A percentile compares a stretch with the other conserved stretches of the same genome.
These are phyloP conservation scores for Punica granatum DNA, from an alignment of 345 rosid genomes.

Conservation along the genomic window DNA sequence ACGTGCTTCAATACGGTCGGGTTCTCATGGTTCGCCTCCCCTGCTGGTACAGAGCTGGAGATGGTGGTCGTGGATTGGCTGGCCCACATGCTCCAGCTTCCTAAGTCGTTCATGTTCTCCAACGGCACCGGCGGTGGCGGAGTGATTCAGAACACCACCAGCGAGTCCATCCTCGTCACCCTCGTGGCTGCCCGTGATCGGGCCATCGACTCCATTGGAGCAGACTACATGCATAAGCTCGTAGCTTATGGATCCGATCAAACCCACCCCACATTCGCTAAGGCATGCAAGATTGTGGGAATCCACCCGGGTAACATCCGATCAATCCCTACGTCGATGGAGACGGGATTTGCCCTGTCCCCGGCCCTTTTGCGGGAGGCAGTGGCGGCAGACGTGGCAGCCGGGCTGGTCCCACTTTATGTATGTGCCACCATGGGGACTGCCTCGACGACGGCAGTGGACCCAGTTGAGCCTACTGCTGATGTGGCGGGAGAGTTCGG, in stretches of 20 bases:
- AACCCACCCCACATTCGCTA: constrained; percentile 30
- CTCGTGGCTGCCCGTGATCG: constrained; percentile 30
- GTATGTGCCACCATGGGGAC: constrained; percentile 37
- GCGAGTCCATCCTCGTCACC: constrained; percentile 31
- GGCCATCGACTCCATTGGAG: constrained; percentile 8
- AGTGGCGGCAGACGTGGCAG: constrained; percentile 21
- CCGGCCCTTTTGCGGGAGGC: constrained; percentile 13
- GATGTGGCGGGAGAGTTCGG: constrained; percentile 23
- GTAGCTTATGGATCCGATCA: constrained; percentile 36
- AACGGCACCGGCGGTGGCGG: constrained; percentile 23
- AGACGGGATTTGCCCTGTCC: constrained; percentile 18
- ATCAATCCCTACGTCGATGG: constrained; percentile 15
- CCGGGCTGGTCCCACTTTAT: constrained; percentile 33
- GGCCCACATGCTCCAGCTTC: constrained; percentile 28
- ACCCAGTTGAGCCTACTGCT: constrained; percentile 25
- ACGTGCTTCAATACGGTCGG: constrained; percentile 33
- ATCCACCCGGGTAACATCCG: constrained; percentile 19
- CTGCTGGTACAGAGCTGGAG: constrained; percentile 36
- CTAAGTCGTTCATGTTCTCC: constrained; percentile 25
- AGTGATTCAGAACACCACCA: constrained; percentile 31
- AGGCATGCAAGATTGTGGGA: constrained; percentile 30
- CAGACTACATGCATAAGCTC: constrained; percentile 16
- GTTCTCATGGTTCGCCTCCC: constrained; percentile 37
- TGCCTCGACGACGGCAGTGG: constrained; percentile 38
- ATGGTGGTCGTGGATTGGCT: constrained; percentile 43